Percentiles rank a stretch among this genome's conserved stretches.
These are phyloP conservation scores for Stipa capillata DNA, from an alignment of 176 grass and related monocot genomes.

Conservation along the genomic window DNA sequence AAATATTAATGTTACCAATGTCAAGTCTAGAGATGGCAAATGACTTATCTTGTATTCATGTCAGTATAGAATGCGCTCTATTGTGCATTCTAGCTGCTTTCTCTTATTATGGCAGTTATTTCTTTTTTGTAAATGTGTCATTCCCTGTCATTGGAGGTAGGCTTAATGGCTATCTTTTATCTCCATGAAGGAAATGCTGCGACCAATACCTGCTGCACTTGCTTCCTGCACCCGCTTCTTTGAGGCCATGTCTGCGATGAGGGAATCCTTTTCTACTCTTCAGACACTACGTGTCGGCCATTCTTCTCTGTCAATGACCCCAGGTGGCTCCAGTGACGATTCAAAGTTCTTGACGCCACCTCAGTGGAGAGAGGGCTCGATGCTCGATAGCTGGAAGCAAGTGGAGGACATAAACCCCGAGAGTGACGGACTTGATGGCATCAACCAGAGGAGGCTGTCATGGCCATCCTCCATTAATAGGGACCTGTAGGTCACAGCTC, in stretches of 20 bases:
- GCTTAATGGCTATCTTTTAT: neutral
- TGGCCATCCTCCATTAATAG: constrained; percentile 62
- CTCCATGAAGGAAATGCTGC: constrained; percentile 80
- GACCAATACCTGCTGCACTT: constrained; percentile 84
- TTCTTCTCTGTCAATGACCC: constrained; percentile 39
- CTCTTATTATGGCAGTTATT: neutral
- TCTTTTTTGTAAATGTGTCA: neutral
- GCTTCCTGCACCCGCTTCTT: constrained; percentile 98
- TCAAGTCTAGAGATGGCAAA: neutral
- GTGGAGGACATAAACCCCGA: constrained; percentile 26
- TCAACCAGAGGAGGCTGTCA: constrained; percentile 69
- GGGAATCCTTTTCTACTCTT: constrained; percentile 90
- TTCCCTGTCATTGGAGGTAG: neutral
- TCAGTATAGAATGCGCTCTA: no score
- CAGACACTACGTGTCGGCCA: constrained; percentile 64
- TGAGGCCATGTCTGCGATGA: constrained; percentile 98
- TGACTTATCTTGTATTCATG: no score
- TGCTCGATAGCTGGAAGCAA: constrained; percentile 48
- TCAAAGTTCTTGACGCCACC: constrained; percentile 54
- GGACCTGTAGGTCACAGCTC: constrained; percentile 28
- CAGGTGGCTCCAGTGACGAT: constrained; percentile 33
- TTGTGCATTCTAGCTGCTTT: neutral
- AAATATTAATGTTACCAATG: neutral
- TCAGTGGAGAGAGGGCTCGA: constrained; percentile 40
- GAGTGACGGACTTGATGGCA: constrained; percentile 17